phyloP scores from a whole-genome alignment of 1,284 basidiomycete species.

The Austroboletus novae-zelandiae region DNA sequence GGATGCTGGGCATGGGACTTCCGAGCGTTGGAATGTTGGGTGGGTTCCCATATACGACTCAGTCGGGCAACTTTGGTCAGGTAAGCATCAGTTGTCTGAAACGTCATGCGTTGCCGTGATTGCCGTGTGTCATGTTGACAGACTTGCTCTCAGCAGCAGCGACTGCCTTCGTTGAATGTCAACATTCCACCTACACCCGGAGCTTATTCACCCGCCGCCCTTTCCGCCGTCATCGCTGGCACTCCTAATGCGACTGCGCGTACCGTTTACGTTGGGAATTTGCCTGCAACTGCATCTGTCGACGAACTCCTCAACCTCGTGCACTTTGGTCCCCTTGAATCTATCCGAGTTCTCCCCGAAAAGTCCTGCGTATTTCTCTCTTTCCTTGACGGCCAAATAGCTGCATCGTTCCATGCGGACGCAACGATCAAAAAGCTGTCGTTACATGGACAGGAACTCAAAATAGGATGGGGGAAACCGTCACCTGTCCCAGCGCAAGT shows the following conservation, averaged over 20 bases:
- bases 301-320: constrained; percentile 98
- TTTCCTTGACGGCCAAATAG: constrained; percentile 88
- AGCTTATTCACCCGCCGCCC: constrained; percentile 72
- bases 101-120: neutral
- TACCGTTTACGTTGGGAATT: constrained; percentile 96
- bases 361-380: constrained; percentile 98
- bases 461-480: constrained; percentile 95
- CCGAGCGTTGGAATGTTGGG: constrained; percentile 65
- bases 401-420: constrained; percentile 93
- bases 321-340: constrained; percentile 96
- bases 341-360: constrained; percentile 93
- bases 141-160: constrained; percentile 47
- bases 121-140: constrained; percentile 11
- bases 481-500: constrained; percentile 84
- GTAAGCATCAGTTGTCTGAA: constrained; percentile 34
- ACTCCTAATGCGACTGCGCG: constrained; percentile 71
- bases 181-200: constrained; percentile 52
- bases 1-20: constrained; percentile 74
- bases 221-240: constrained; percentile 63
- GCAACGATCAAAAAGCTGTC: constrained; percentile 90
- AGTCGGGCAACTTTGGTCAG: constrained; percentile 68
- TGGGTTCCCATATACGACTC: constrained; percentile 67
- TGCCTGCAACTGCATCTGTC: constrained; percentile 94
- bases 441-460: constrained; percentile 89
- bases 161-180: constrained; percentile 64